Conservation (phyloP, 2,329 filamentous ascomycete genomes). For the Helminthosporium solani region DNA sequence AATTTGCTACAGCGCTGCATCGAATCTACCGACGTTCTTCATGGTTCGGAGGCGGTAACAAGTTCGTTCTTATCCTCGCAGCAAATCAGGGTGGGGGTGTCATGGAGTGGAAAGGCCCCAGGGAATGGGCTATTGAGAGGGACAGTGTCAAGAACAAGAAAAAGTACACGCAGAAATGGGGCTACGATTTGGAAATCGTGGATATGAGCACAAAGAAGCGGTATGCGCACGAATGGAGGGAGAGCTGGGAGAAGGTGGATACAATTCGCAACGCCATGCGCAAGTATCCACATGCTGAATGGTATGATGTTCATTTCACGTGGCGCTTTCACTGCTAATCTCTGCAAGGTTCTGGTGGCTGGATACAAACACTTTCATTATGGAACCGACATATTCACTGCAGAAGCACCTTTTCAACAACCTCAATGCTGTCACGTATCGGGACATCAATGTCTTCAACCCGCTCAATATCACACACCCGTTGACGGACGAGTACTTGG, state of each 20-base stretch:
- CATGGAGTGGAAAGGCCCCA: constrained; percentile 97
- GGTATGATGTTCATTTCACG: constrained; percentile 58
- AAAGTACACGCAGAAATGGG: constrained; percentile 82
- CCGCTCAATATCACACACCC: constrained; percentile 92
- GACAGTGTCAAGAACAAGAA: constrained; percentile 96
- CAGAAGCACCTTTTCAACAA: constrained; percentile 88
- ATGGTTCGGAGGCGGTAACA: constrained; percentile 80
- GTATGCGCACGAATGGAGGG: constrained; percentile 97
- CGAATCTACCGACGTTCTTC: constrained; percentile 68
- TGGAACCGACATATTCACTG: constrained; percentile 90
- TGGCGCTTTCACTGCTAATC: constrained; percentile 25
- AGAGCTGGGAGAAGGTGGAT: constrained; percentile 99
- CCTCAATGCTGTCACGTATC: constrained; percentile 73
- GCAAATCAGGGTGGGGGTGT: constrained; percentile 95
- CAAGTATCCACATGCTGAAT: constrained; percentile 95
- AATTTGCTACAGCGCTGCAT: constrained; percentile 52
- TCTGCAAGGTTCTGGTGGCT: constrained; percentile 95
- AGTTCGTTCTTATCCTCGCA: constrained; percentile 88
- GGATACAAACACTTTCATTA: constrained; percentile 95
- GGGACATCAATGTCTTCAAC: constrained; percentile 96
- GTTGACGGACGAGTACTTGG: constrained; percentile 70
- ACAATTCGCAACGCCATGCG: constrained; percentile 82
- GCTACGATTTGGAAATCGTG: constrained; percentile 92
- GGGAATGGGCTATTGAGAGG: constrained; percentile 97
- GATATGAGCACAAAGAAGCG: constrained; percentile 99